Evolutionary conservation across 306 rosid species (phyloP), one percentile per base, ranked within the genome.

Genomic region (Quillaja saponaria): DNA sequence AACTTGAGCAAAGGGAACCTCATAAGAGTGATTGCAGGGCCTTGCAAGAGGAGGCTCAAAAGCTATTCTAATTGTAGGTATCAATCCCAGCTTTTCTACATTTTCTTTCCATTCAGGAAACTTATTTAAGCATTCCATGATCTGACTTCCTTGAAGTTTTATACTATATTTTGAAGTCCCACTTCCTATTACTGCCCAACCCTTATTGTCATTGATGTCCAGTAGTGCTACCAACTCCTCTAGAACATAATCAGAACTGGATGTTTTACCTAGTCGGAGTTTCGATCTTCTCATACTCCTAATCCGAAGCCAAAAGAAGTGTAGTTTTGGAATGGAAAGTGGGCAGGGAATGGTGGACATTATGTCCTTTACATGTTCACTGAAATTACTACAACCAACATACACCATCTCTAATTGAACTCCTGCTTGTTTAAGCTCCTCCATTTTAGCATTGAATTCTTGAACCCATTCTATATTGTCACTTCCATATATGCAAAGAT

Each of bases 401-500:
- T 76, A 87, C 56, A 87, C 66, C 66, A 62, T 66, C 81, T 87
- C 87, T 46, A 87, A 56, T 63, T 79, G 65, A 51, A 73, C 47
- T 39, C 84, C 84, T 49, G 37, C 58, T 33, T 8, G 55, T 68
- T 67, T 67, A 11, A 87, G 69, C 47, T 60, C 64, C 52, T 65
- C 52, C 62, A 76, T 72, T 59, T 55, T 69, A 1, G 57, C 56
- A 49, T 63, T 77, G 79, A 87, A 69, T 19, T 81, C 66, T 61
- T n/a, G 74, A 42, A 81, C 67, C 95, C 90, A 84, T 5, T 59
- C 76, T 51, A 72, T 47, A 71, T 49, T 67, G 48, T 61, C 64
- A 73, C 90, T 75, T 55, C 90, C 90, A 64, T 81, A 81, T 14
- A 87, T 59, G 81, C 86, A 87, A 10, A 87, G 34, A 15, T 63